Evolutionary conservation across 2,329 filamentous ascomycete genomes (phyloP).

Genomic region (Sphaerulina musiva): DNA sequence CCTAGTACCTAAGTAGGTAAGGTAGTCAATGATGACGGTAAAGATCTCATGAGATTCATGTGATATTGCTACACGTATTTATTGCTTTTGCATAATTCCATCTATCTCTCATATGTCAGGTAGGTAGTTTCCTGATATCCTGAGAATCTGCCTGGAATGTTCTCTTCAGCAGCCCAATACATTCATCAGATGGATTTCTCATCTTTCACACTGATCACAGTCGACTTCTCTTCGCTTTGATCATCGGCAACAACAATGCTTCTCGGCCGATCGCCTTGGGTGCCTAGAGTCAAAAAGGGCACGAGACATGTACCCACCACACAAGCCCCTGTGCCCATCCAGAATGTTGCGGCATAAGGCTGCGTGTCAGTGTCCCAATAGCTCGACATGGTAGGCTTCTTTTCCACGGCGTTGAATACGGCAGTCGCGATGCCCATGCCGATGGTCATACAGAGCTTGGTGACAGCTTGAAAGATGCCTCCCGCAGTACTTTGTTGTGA

Average conservation of each 20-base stretch:
- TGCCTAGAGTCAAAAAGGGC: slow-evolving; percentile 49
- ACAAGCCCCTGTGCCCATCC: slow-evolving; percentile 44
- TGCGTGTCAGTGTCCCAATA: slow-evolving; percentile 43
- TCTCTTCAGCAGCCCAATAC: not conserved
- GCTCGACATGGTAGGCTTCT: slow-evolving; percentile 31
- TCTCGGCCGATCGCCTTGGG: slow-evolving; percentile 42
- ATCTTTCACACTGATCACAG: too few relatives aligned
- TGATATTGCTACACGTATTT: too few relatives aligned
- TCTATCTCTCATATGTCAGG: too few relatives aligned
- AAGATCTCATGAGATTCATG: too few relatives aligned
- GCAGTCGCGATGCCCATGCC: slow-evolving; percentile 58
- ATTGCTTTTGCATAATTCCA: too few relatives aligned
- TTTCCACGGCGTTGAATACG: slow-evolving; percentile 46
- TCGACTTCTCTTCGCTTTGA: not conserved
- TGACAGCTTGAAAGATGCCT: slow-evolving; percentile 62
- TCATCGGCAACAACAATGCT: not conserved
- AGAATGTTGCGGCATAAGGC: slow-evolving; percentile 49
- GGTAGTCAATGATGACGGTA: too few relatives aligned
- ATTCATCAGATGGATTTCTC: not conserved
- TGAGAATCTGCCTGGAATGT: not conserved
- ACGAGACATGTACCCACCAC: slow-evolving; percentile 43
- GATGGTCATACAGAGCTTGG: slow-evolving; percentile 53
- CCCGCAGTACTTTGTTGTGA: slow-evolving; percentile 61
- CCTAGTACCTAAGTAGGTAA: too few relatives aligned
- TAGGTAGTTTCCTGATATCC: not conserved